Evolutionary conservation across 73 alveolate species (phyloP).

Genomic region (Paramecium sexaurelia): DNA sequence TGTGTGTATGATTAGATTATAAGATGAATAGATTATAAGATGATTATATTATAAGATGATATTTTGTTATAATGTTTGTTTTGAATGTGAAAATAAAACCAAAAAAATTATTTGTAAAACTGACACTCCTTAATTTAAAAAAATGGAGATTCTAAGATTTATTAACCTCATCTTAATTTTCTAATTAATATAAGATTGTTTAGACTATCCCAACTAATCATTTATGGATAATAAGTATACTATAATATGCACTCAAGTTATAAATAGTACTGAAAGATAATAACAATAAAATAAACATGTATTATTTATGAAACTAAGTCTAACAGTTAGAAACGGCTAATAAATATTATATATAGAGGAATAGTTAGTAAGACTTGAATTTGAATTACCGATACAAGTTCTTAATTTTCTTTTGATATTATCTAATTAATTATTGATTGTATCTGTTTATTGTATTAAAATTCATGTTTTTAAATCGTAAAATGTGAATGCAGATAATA

Average conservation of each 20-base stretch:
- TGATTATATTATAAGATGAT: too few relatives aligned
- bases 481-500: neutral
- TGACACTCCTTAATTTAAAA: constrained; percentile 26
- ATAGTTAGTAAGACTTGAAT: neutral
- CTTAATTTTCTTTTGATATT: neutral
- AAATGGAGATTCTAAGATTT: neutral
- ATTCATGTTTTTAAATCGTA: neutral
- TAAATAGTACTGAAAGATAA: neutral
- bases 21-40: too few relatives aligned
- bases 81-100: neutral
- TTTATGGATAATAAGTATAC: neutral
- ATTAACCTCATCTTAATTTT: constrained; percentile 2
- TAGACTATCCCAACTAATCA: neutral
- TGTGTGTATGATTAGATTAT: too few relatives aligned
- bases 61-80: constrained; percentile 28
- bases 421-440: neutral
- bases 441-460: neutral
- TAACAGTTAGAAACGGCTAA: neutral
- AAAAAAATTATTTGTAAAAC: neutral
- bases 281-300: neutral
- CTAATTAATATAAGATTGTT: neutral
- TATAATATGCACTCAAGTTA: constrained; percentile 13
- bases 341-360: neutral
- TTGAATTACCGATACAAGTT: neutral
- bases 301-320: neutral